Evolutionary conservation across 768 basidiomycete genomes (phyloP).

Genomic region (Phylloporus arenicola): DNA sequence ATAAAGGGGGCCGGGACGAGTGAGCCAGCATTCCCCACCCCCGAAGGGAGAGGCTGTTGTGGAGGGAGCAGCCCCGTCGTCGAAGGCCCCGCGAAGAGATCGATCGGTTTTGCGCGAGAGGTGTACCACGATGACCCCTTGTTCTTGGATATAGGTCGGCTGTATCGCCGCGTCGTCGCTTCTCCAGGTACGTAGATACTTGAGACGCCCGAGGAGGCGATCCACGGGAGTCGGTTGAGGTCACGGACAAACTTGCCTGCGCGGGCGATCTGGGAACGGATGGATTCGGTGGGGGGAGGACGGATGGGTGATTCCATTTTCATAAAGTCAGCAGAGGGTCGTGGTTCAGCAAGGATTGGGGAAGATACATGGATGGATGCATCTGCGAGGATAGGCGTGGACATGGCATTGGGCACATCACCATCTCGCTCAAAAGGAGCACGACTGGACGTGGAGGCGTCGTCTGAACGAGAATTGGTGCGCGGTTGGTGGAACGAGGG

Average conservation of each 20-base stretch:
- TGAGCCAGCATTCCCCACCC: background rate
- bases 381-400: conserved; percentile 25
- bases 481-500: conserved; percentile 11
- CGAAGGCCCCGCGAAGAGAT: conserved; percentile 29
- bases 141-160: conserved; percentile 23
- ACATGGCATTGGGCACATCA: conserved; percentile 26
- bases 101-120: conserved; percentile 24
- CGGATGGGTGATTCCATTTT: conserved; percentile 45
- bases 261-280: conserved; percentile 34
- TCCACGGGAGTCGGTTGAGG: conserved; percentile 44
- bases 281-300: conserved; percentile 32
- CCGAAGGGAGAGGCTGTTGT: conserved; percentile 8
- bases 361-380: conserved; percentile 26
- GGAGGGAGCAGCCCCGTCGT: conserved; percentile 25
- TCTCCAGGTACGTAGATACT: conserved; percentile 44
- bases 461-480: conserved; percentile 17
- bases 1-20: conserved; percentile 25
- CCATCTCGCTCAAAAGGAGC: conserved; percentile 18
- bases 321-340: conserved; percentile 42
- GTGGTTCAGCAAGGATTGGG: conserved; percentile 39
- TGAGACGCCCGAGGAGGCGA: conserved; percentile 41
- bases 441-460: conserved; percentile 22
- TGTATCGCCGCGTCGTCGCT: conserved; percentile 24
- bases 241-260: conserved; percentile 33
- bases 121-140: conserved; percentile 28